Conservation (phyloP, 805 yeast species). For the Schwanniomyces yamadae region DNA sequence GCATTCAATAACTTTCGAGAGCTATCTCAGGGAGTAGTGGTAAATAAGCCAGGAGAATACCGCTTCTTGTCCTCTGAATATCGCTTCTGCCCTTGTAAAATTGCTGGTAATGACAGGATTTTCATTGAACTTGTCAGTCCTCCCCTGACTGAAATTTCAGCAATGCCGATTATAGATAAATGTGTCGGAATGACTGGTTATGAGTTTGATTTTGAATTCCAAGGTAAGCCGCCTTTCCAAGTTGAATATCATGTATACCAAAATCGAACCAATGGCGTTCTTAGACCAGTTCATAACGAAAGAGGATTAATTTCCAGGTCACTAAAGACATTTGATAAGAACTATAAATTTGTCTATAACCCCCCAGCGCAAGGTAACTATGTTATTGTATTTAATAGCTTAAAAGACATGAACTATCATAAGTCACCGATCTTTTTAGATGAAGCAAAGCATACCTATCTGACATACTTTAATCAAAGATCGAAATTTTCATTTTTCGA, state of each 20-base stretch:
- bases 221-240: slow-evolving; percentile 82
- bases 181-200: slow-evolving; percentile 92
- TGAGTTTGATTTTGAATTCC: slow-evolving; percentile 63
- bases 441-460: slow-evolving; percentile 50
- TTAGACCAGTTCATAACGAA: slow-evolving; percentile 32
- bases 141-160: slow-evolving; percentile 38
- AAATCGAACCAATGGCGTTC: slow-evolving; percentile 26
- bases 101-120: slow-evolving; percentile 35
- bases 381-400: slow-evolving; percentile 62
- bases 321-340: slow-evolving; percentile 24
- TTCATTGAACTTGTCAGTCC: slow-evolving; percentile 32
- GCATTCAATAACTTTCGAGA: slow-evolving; percentile 25
- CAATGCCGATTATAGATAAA: slow-evolving; percentile 70
- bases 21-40: slow-evolving; percentile 29
- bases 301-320: slow-evolving; percentile 26
- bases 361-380: slow-evolving; percentile 84
- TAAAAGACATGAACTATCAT: slow-evolving; percentile 63
- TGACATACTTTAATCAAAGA: slow-evolving; percentile 69
- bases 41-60: slow-evolving; percentile 67
- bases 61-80: slow-evolving; percentile 53
- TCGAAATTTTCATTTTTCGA: slow-evolving; percentile 45
- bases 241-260: slow-evolving; percentile 62
- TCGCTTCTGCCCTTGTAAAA: slow-evolving; percentile 63
- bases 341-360: slow-evolving; percentile 53
- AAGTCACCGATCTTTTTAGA: slow-evolving; percentile 34